Conservation (phyloP, 1,284 basidiomycete genomes). For the Vanrija pseudolonga region DNA sequence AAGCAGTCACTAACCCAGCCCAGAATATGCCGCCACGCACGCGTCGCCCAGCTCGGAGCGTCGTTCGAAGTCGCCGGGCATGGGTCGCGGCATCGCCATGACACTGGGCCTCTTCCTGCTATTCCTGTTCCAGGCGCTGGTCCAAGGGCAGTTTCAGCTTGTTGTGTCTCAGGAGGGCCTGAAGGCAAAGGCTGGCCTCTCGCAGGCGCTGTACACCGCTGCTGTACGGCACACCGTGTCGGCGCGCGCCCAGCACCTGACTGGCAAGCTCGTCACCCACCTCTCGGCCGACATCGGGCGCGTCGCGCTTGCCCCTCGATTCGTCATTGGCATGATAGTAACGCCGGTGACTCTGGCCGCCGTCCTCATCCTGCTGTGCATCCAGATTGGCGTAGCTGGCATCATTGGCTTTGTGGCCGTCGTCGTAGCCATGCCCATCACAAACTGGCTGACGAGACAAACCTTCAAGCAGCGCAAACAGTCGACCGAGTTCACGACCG, state of each 20-base stretch:
- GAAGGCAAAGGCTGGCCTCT: too few relatives aligned
- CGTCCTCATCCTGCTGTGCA: constrained; percentile 22
- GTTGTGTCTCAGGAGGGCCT: background rate
- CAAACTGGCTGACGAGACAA: constrained; percentile 61
- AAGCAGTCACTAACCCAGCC: too few relatives aligned
- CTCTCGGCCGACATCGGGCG: constrained; percentile 57
- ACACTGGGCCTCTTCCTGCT: constrained; percentile 1
- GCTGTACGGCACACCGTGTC: constrained; percentile 52
- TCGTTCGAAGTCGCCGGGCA: background rate
- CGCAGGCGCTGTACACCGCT: too few relatives aligned
- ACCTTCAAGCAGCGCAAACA: constrained; percentile 52
- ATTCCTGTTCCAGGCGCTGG: background rate
- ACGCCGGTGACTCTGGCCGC: constrained; percentile 24
- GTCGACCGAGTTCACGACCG: constrained; percentile 66
- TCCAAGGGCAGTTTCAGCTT: background rate
- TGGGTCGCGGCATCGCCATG: background rate
- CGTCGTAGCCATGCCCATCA: constrained; percentile 61
- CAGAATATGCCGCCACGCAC: background rate
- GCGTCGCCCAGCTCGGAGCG: background rate
- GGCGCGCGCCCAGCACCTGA: constrained; percentile 68
- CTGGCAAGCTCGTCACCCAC: constrained; percentile 67
- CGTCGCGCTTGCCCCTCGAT: background rate
- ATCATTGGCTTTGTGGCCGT: constrained; percentile 69
- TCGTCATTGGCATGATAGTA: too few relatives aligned
- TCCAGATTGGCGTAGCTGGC: constrained; percentile 64